phyloP scores from a whole-genome alignment of 768 basidiomycete genomes.

The Vishniacozyma victoriae region DNA sequence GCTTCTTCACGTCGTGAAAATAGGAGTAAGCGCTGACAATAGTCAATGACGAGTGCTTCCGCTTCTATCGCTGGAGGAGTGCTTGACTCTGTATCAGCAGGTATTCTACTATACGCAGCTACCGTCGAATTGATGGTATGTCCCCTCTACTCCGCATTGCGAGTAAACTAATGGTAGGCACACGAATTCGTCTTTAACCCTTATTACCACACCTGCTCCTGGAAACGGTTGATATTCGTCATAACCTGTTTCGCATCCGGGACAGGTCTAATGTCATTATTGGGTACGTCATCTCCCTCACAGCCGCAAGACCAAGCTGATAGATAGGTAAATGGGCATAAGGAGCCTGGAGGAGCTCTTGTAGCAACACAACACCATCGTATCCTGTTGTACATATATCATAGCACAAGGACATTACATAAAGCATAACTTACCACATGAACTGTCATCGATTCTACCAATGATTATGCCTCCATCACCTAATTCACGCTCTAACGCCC shows the following conservation, averaged over 20 bases:
- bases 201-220: not conserved
- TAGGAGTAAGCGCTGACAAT: conserved; percentile 20
- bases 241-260: not conserved
- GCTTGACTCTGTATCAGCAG: conserved; percentile 40
- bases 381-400: no score
- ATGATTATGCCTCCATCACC: no score
- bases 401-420: no score
- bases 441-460: no score
- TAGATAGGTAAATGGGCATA: not conserved
- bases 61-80: conserved; percentile 37
- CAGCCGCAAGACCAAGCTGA: not conserved
- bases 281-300: not conserved
- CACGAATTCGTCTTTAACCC: not conserved
- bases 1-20: no score
- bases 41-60: conserved; percentile 27
- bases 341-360: no score
- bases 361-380: no score
- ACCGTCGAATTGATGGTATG: not conserved
- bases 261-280: not conserved
- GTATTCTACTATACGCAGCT: conserved; percentile 40
- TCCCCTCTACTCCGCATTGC: not conserved
- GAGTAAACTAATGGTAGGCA: not conserved
- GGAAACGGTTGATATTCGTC: not conserved
- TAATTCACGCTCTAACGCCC: no score
- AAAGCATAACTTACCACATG: no score